Evolutionary conservation across 768 basidiomycete genomes (phyloP), one percentile per base, ranked within the genome.

Genomic region (Suillus tomentosus): DNA sequence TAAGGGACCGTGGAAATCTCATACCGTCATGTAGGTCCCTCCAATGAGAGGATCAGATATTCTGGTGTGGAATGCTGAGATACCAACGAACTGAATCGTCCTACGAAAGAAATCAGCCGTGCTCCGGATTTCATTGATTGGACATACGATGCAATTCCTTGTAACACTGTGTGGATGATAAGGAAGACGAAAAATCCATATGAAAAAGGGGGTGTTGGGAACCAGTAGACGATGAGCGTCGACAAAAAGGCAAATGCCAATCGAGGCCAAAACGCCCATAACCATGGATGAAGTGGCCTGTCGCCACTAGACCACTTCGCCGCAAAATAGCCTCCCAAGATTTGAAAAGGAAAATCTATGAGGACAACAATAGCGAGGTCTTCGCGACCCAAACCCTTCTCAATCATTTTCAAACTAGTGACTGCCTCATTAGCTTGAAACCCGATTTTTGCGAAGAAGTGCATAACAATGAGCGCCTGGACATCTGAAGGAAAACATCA

Each of bases 21-120:
- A 67, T 70, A 95, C 96, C 14, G 97, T 99, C 97, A 99, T 99
- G 76, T 99, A 99, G 0, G 97, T 99, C 59, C 97, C 97, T 36
- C 97, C 97, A 61, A 99, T 97, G 14, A 97, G 72, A 0, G 97
- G 97, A 73, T 99, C 97, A 0, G 97, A 95, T 43, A 99, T 89
- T 61, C 91, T 87, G 3, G 95, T 98, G 71, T 99, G 97, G 84
- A 99, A 99, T 3, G 97, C 97, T n/a, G 95, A 94, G 66, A 99
- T 95, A 10, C 97, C 95, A 22, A 98, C 96, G 72, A 99, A 99
- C 76, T 99, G 96, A n/a, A 99, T 89, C 5, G 96, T 98, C 54
- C 96, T 96, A 64, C 36, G 3, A 53, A 62, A 24, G 34, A 66
- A 63, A 60, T 64, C 64, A 60, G 54, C 58, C 53, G 59, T n/a